These are phyloP conservation scores for Kwoniella sp. DNA, from an alignment of 768 basidiomycete species.

Conservation along the genomic window DNA sequence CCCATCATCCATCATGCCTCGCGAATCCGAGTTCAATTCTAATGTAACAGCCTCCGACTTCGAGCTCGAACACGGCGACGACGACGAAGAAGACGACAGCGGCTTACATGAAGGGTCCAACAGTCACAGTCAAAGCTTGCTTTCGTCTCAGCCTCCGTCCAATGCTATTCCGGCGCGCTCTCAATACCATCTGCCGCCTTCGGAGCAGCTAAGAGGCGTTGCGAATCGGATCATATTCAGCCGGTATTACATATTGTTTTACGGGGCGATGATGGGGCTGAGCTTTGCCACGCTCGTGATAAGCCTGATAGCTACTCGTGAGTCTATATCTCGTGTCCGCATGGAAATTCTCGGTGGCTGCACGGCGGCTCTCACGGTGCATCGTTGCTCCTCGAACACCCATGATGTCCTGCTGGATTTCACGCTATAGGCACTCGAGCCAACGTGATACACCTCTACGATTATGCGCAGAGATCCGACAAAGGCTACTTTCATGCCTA, in stretches of 20 bases:
- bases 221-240: slow-evolving; percentile 56
- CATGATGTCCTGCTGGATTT: no score
- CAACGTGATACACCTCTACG: no score
- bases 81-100: slow-evolving; percentile 16
- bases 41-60: slow-evolving; percentile 26
- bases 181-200: slow-evolving; percentile 47
- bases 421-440: no score
- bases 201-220: slow-evolving; percentile 51
- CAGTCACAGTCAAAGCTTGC: neutral
- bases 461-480: no score
- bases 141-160: neutral
- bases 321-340: slow-evolving; percentile 19
- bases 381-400: no score
- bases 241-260: slow-evolving; percentile 55
- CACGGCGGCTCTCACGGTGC: no score
- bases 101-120: neutral
- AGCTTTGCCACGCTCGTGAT: slow-evolving; percentile 53
- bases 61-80: slow-evolving; percentile 28
- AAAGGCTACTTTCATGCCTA: neutral
- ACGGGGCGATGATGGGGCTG: slow-evolving; percentile 54
- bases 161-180: slow-evolving; percentile 31
- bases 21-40: neutral
- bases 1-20: neutral
- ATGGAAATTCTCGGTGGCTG: no score
- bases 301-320: slow-evolving; percentile 49